Evolutionary conservation across 106 monocot genomes (phyloP), one percentile per base, ranked within the genome.

Genomic region (Allium fistulosum): DNA sequence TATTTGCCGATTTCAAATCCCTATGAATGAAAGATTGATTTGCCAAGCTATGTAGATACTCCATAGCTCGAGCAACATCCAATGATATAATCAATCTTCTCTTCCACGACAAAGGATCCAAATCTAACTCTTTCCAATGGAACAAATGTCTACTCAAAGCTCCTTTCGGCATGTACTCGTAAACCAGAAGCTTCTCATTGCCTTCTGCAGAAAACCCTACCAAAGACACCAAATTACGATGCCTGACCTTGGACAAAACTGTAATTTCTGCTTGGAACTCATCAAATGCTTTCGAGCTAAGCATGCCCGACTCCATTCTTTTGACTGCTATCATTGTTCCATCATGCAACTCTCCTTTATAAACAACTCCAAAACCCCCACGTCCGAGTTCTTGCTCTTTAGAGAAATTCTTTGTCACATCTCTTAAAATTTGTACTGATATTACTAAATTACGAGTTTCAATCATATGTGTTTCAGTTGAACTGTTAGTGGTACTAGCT

Each of bases 91-190:
- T 77, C 22, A 87, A 75, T 70, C 87, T 74, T 75, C 68, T 83
- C 69, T 83, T 80, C 87, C 87, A 87, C 9, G 83, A 69, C 55
- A 87, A 53, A 18, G 87, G 87, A 52, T 83, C 79, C 12, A 78
- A 13, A 7, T 49, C 58, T 3, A 69, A 48, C 37, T 76, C 50
- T 59, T 78, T 75, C 87, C 87, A 80, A 7, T 76, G 72, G 66
- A 87, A 87, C 8, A 87, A 75, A 70, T 87, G 87, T 72, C 59
- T 80, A 72, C 83, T 87, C 46, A 87, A 66, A 53, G 87, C 82
- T 6, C 87, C 87, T 22, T 83, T 80, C 7, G 87, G 65, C 87
- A 87, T 87, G 58, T 75, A 87, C 61, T 87, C 87, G 62, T 87
- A 87, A 15, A 87, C 83, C 16, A 87, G 59, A 48, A 87, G 82